Evolutionary conservation across 2,329 filamentous ascomycete species (phyloP), one percentile per base, ranked within the genome.

Genomic region (Diaporthe longicolla): DNA sequence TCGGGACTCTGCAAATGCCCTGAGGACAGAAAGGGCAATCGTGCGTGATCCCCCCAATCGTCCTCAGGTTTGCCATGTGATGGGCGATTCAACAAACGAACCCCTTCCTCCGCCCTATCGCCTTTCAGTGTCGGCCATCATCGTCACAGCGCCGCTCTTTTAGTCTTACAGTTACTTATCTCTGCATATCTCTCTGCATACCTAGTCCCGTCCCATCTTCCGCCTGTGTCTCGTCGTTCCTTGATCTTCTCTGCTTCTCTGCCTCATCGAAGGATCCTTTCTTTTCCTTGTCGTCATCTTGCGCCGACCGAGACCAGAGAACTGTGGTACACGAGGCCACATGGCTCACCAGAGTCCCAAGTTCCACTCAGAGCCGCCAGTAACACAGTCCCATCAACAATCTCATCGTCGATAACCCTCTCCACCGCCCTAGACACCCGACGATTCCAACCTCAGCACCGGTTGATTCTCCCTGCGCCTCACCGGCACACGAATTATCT

Each of bases 1-100:
- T 70, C 68, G 68, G 54, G 68, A 70, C 68, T 58, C 54, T 70
- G 32, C 63, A 54, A 68, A 40, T 68, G 63, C 63, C 48, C 63
- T 57, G 43, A 71, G 69, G 69, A 71, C 69, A 71, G 55, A 71
- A 71, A 71, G 26, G 69, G 69, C 69, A 61, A 61, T 71, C 69
- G 55, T 59, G 57, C 37, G 55, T 58, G 54, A 71, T 59, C n/a
- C 37, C 37, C 54, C 55, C 29, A 19, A 26, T 29, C 11, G 21
- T 13, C 13, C 26, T 19, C 55, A 54, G 17, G 48, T 68, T 68
- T 68, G 63, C 63, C 70, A 71, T 71, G 70, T 71, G 70, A 71
- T 35, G 43, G 69, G n/a, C 48, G 63, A 29, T 54, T 68, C 63
- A 26, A 68, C 8, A 2, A 35, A 54, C 63, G 48, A 40, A 26